Base-by-base conservation (phyloP, 2,329 filamentous ascomycete genomes). In the Sporothrix phasma region DNA sequence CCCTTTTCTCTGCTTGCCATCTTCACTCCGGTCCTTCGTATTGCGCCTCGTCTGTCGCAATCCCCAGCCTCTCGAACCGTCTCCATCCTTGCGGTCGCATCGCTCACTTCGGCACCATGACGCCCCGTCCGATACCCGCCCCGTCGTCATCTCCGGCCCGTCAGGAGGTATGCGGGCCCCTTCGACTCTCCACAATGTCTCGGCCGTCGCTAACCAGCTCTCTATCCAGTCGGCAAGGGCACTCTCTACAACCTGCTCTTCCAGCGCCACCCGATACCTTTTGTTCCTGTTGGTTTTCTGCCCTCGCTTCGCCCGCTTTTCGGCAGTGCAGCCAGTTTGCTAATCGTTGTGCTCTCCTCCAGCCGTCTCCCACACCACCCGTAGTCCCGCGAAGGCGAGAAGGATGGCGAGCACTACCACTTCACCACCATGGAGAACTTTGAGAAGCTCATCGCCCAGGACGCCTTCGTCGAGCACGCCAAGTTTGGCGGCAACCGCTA, bases 401-500 rank as follows among this genome's bases (percentile, higher is more conserved):
- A 83, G 68, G 75, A 93, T 72, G 91, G 89, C 72, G 80, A 84
- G 47, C 85, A 96, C 76, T 97, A 97, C 80, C 84, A 91, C 79
- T 96, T 88, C 71, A 84, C 88, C 17, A 82, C 80, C 22, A 83
- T 81, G 74, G 81, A 84, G 10, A 80, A 81, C 3, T 96, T 96
- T 72, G 77, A 86, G 71, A 78, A 81, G 49, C 81, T 94, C 66
- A 84, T 91, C 63, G 79, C 75, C n/a, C 75, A 84, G 65, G 80
- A 84, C 64, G 88, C 86, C 11, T 96, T 97, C 75, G 87, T 96
- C 67, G 92, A 97, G 64, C 77, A 89, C 78, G 92, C 92, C 63
- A 79, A 88, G 74, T 97, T 96, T 74, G 87, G 91, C 46, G 87
- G 85, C 63, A 96, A 97, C 77, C 79, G 85, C 72, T 97, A 97